Conservation (phyloP, 139 green algal species). For the Diplosphaera chodatii region DNA sequence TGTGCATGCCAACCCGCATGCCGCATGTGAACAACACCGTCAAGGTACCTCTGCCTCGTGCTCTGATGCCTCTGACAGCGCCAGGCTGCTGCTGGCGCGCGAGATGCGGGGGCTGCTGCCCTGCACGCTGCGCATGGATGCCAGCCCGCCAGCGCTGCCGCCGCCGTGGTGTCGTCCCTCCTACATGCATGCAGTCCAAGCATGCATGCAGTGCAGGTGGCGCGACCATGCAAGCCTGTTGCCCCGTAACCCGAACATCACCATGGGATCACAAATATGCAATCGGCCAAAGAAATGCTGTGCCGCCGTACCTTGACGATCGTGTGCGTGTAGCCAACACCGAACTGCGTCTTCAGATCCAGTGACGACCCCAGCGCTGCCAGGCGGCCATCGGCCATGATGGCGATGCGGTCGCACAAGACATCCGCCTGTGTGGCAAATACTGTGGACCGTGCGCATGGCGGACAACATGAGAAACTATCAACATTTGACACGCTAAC, state of each 20-base stretch:
- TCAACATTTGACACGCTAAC: too few species aligned
- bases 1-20: too few species aligned
- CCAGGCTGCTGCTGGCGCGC: not conserved
- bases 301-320: too few species aligned
- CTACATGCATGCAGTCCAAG: too few species aligned
- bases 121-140: too few species aligned
- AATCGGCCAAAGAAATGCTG: too few species aligned
- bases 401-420: slow-evolving; percentile 68
- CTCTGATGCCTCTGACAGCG: not conserved
- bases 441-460: not conserved
- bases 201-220: too few species aligned
- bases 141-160: not conserved
- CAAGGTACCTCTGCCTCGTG: not conserved
- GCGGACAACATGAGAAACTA: too few species aligned
- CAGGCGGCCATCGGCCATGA: slow-evolving; percentile 66
- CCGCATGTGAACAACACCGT: too few species aligned
- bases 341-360: slow-evolving; percentile 62
- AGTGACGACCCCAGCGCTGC: slow-evolving; percentile 58
- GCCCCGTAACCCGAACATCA: too few species aligned
- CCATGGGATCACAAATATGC: too few species aligned
- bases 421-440: slow-evolving; percentile 72
- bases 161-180: not conserved
- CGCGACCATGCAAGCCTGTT: too few species aligned
- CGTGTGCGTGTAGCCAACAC: slow-evolving; percentile 73
- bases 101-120: not conserved